Conservation (phyloP, 116 monocot species). For the Iris pallida region DNA sequence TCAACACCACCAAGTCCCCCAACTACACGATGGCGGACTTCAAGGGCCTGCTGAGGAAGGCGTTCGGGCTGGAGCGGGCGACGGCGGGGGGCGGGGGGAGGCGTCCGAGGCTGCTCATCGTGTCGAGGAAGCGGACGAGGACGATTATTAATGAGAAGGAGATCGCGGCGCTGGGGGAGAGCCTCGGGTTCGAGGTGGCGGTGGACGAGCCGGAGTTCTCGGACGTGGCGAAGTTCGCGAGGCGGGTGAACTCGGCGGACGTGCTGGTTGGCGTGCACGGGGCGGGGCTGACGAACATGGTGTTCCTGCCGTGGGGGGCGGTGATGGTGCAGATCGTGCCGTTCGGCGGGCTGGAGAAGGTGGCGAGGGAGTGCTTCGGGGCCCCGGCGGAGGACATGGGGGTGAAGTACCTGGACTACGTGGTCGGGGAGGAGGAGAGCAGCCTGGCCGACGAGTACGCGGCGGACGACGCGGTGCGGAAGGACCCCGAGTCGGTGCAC, state of each 20-base stretch:
- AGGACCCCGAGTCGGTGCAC: constrained; percentile 25
- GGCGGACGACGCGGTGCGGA: constrained; percentile 27
- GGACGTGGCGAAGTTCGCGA: constrained; percentile 20
- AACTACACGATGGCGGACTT: constrained; percentile 18
- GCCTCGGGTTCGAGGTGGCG: constrained; percentile 31
- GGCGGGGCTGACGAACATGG: constrained; percentile 43
- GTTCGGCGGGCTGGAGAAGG: constrained; percentile 26
- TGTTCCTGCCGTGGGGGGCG: constrained; percentile 31
- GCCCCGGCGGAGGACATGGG: constrained; percentile 22
- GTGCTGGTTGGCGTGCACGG: constrained; percentile 49
- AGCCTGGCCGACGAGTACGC: constrained; percentile 30
- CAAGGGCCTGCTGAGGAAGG: constrained; percentile 10
- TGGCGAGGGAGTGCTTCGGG: constrained; percentile 17
- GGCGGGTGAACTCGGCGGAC: constrained; percentile 31
- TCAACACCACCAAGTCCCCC: constrained; percentile 8
- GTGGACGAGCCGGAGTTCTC: constrained; percentile 15
- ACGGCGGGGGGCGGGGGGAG: neutral
- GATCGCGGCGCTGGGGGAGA: constrained; percentile 20
- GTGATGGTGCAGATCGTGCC: constrained; percentile 39
- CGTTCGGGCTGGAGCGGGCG: constrained; percentile 21
- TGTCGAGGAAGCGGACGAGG: constrained; percentile 27
- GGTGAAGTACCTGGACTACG: constrained; percentile 36
- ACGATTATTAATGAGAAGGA: constrained; percentile 28
- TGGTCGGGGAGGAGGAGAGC: constrained; percentile 27
- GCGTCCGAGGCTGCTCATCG: constrained; percentile 28